Base-by-base conservation (phyloP, 2,329 filamentous ascomycete species). In the Pezicula rhizophila region DNA sequence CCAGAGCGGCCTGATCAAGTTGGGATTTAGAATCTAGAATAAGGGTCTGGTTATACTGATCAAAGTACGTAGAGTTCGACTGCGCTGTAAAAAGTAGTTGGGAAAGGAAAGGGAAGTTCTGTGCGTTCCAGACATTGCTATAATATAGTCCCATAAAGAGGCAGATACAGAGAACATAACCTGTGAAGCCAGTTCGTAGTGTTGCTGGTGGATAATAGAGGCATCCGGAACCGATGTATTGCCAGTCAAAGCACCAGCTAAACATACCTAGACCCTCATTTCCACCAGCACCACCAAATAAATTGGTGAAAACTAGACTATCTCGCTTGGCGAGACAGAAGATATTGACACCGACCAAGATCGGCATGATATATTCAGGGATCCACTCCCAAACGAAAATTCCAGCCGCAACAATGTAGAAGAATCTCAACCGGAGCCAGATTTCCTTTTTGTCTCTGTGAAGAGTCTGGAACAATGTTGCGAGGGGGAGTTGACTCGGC, bases 311-410 rank as follows among this genome's bases (percentile, higher is more conserved):
- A 5, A 70, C 55, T 1, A 66, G 53, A 46, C 58, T 71, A 40
- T 68, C 11, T 10, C 28, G 8, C 11, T 31, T 31, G 8, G 28
- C 28, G 8, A 31, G 11, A 11, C 28, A 31, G 11, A 31, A 31
- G 1, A 31, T 31, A 12, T 31, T 31, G 4, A 31, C 28, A 31
- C 28, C 28, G 11, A 31, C 28, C 8, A 31, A 31, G 11, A 31
- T 31, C 28, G 28, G 28, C 28, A 31, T 31, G 1, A 74, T 67
- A 38, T 69, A 73, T 52, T 73, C 65, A 0, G 74, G 73, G 33
- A 77, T 57, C 12, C 73, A 62, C 49, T 76, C 72, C 73, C 74
- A 77, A 33, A 71, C 56, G 34, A 75, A 68, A n/a, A 73, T 18
- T 14, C 42, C 15, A 4, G 48, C 34, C 49, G 8, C 28, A 31